Base-by-base conservation (phyloP, 768 basidiomycete species). In the Tephrocybe sp. region DNA sequence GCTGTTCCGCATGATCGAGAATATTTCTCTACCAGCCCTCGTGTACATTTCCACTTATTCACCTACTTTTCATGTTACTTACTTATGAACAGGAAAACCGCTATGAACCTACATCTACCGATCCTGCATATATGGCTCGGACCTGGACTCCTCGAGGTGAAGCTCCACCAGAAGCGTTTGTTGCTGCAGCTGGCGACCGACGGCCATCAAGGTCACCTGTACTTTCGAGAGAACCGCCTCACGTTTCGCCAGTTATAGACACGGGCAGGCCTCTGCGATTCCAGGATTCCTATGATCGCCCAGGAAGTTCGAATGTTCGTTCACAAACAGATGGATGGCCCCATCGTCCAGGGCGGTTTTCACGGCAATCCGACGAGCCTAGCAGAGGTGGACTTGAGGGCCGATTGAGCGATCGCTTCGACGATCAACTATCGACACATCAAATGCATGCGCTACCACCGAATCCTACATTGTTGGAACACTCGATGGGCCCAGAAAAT, bases 191-290 rank as follows among this genome's bases (percentile, higher is more conserved):
- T 27, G 39, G 42, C 19, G 57, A 55, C 27, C 38, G 55, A 43
- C 58, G 48, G 15, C 50, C 38, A 11, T 42, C 61, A 11, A 64
- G 66, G 1, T 60, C 64, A 16, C 64, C 67, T 22, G 67, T 64
- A 2, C 51, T 60, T 24, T 57, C 64, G 9, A 58, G 64, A 45
- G 63, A 66, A 39, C 58, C 63, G 2, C 64, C 69, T 4, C 51
- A 52, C n/a, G 37, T 57, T 13, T 63, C 65, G 18, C 56, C 58
- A 15, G 22, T 45, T 5, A 39, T 57, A 16, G 55, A 60, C 10
- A 52, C 33, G 8, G 47, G 47, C 33, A 49, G 55, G 29, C 46
- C 47, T n/a, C 29, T 46, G 2, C 62, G 57, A 10, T 45, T 55
- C 45, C 52, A 49, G 22, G 61, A 57, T 8, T 49, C 30, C 36